Evolutionary conservation across 352 stramenopile genomes (phyloP).

Genomic region (Globisporangium camurandrum): DNA sequence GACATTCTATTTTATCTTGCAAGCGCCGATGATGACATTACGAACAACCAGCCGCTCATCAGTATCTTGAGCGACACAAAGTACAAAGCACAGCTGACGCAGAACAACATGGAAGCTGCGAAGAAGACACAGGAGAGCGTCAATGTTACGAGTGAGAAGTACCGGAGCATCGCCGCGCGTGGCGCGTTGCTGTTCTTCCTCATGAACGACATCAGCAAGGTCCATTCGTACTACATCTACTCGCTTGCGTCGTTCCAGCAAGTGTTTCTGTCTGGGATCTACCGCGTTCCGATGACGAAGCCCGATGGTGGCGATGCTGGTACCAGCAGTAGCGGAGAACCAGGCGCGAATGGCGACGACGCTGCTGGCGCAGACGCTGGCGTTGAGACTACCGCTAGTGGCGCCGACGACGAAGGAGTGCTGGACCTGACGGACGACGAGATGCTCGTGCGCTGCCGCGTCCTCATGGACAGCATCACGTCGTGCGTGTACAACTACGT

Average conservation of each 20-base stretch:
- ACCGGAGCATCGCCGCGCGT: slow-evolving; percentile 90
- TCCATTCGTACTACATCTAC: slow-evolving; percentile 97
- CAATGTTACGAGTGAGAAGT: slow-evolving; percentile 93
- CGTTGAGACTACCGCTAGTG: background rate
- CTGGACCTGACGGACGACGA: slow-evolving; percentile 87
- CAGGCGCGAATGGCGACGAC: background rate
- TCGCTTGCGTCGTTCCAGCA: slow-evolving; percentile 94
- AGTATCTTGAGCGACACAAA: slow-evolving; percentile 94
- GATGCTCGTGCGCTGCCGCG: slow-evolving; percentile 65
- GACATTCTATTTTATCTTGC: slow-evolving; percentile 93
- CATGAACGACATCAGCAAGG: slow-evolving; percentile 96
- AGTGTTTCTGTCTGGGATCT: slow-evolving; percentile 94
- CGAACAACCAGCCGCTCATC: slow-evolving; percentile 95
- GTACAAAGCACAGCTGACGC: slow-evolving; percentile 86
- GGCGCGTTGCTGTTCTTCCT: slow-evolving; percentile 94
- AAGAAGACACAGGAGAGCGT: slow-evolving; percentile 91
- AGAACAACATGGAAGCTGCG: slow-evolving; percentile 90
- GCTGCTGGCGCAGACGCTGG: slow-evolving; percentile 2
- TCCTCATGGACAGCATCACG: slow-evolving; percentile 92
- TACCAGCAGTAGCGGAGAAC: background rate
- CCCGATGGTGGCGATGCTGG: slow-evolving; percentile 17
- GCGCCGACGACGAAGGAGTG: slow-evolving; percentile 4
- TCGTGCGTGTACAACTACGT: slow-evolving; percentile 95
- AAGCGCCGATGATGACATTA: slow-evolving; percentile 96
- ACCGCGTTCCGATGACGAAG: slow-evolving; percentile 68